Evolutionary conservation across 495 filamentous ascomycete species (phyloP), one percentile per base, ranked within the genome.

Genomic region (Lasiosphaeria hispida): DNA sequence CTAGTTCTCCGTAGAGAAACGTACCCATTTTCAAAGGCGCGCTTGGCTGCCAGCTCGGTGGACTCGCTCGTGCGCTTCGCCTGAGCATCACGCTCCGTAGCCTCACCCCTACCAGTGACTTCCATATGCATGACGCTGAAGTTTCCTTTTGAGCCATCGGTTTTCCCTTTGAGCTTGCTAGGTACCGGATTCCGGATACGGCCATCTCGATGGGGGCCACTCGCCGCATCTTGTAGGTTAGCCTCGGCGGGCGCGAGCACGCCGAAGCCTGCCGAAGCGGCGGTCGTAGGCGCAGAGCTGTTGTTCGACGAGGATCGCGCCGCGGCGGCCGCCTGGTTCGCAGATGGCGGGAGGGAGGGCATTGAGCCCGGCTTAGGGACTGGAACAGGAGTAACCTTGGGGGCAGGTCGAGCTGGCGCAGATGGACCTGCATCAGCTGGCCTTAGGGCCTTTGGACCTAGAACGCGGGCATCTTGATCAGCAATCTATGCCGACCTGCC

Each of bases 121-220:
- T 78, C 79, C 72, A 84, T 81, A 48, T 80, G 80, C 79, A 83
- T 82, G 23, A 84, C 80, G 10, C 75, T 73, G 61, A 84, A 84
- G 59, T 83, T 83, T 6, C 80, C 80, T 54, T 81, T 78, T 62
- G 79, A 82, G 15, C 74, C 72, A 55, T 83, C 79, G n/a, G 77
- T 82, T 50, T 80, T 80, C 40, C 80, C 80, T 60, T 83, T 82
- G 39, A 83, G 64, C 56, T 82, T 82, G 63, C 80, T 81, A 1
- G 81, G 80, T 1, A 83, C 78, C 6, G 80, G 80, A 55, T 83
- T 81, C 40, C 79, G 69, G n/a, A 83, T 77, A 8, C 81, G 73
- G 41, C 81, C 80, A 64, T 83, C 81, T 36, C 59, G 68, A n/a
- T 65, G 62, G 8, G 60, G 57, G 13, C 60, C 66, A 23, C 45